phyloP scores from a whole-genome alignment of 768 basidiomycete species.

The Boletellus ananas region DNA sequence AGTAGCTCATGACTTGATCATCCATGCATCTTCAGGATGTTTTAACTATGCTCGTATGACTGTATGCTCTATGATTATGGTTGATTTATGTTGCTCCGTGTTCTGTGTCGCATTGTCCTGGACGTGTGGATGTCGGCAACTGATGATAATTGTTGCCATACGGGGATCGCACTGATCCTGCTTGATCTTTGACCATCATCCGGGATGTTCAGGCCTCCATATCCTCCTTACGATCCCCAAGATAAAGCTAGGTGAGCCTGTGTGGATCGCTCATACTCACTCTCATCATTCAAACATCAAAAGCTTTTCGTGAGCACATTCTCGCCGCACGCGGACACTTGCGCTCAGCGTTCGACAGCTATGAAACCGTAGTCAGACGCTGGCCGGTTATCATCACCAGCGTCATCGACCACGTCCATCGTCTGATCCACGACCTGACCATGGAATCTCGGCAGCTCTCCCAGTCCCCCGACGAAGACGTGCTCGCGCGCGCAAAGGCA shows the following conservation, averaged over 20 bases:
- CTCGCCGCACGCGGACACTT: no score
- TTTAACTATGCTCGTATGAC: no score
- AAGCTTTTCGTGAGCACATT: slow-evolving; percentile 59
- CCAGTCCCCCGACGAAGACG: not conserved
- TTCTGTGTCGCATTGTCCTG: no score
- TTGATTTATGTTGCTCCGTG: no score
- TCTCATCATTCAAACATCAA: slow-evolving; percentile 4
- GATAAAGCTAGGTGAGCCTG: slow-evolving; percentile 57
- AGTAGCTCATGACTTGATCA: no score
- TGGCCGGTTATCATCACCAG: slow-evolving; percentile 85
- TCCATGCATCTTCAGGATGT: no score
- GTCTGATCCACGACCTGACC: slow-evolving; percentile 60
- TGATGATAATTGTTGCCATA: no score
- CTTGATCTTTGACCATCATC: not conserved
- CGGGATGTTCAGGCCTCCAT: slow-evolving; percentile 48
- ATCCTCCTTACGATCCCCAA: slow-evolving; percentile 70
- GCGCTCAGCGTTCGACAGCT: slow-evolving; percentile 39
- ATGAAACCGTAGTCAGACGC: slow-evolving; percentile 71
- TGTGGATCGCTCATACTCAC: not conserved
- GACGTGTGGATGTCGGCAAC: no score
- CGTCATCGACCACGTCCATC: slow-evolving; percentile 73
- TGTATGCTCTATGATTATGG: no score
- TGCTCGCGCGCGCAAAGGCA: slow-evolving; percentile 18
- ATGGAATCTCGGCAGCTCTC: slow-evolving; percentile 32
- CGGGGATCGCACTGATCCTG: no score